Percentiles rank a stretch among this genome's conserved stretches.
phyloP scores from a whole-genome alignment of 2,329 filamentous ascomycete genomes.

The Colletotrichum euphorbiae region DNA sequence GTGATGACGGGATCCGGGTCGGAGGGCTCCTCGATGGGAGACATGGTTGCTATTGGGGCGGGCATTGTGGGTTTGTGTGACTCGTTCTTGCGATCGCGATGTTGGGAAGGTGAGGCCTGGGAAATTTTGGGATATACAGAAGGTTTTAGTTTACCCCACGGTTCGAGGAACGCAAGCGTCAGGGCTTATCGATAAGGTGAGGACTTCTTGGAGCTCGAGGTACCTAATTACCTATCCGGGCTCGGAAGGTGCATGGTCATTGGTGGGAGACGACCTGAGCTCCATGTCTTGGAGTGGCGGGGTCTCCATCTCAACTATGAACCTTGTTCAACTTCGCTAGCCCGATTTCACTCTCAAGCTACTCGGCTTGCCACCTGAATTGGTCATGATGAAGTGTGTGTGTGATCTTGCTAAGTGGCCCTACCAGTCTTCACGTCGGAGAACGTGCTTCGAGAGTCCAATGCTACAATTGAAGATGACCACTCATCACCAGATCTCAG shows the following conservation, averaged over 20 bases:
- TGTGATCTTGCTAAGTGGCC: no score
- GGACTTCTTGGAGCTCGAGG: constrained; percentile 7
- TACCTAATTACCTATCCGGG: background rate
- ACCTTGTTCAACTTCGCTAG: no score
- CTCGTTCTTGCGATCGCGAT: background rate
- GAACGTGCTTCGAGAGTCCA: background rate
- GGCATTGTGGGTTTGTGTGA: constrained; percentile 26
- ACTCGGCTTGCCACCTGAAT: no score
- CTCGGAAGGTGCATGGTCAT: background rate
- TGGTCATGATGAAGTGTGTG: no score
- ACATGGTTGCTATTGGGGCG: constrained; percentile 43
- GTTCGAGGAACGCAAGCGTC: constrained; percentile 21
- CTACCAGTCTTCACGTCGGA: no score
- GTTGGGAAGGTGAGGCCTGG: background rate
- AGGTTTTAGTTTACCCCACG: constrained; percentile 24
- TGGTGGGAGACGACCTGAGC: constrained; percentile 27
- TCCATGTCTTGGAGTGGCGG: no score
- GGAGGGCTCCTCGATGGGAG: constrained; percentile 43
- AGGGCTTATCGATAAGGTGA: constrained; percentile 31
- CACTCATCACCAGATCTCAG: background rate
- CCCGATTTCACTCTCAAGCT: no score
- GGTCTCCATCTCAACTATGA: no score
- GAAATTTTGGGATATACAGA: constrained; percentile 35
- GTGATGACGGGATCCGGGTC: constrained; percentile 77
- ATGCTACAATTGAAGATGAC: background rate